These are phyloP conservation scores for Bryoglossum gracile DNA, from an alignment of 495 filamentous ascomycete genomes.

Conservation along the genomic window DNA sequence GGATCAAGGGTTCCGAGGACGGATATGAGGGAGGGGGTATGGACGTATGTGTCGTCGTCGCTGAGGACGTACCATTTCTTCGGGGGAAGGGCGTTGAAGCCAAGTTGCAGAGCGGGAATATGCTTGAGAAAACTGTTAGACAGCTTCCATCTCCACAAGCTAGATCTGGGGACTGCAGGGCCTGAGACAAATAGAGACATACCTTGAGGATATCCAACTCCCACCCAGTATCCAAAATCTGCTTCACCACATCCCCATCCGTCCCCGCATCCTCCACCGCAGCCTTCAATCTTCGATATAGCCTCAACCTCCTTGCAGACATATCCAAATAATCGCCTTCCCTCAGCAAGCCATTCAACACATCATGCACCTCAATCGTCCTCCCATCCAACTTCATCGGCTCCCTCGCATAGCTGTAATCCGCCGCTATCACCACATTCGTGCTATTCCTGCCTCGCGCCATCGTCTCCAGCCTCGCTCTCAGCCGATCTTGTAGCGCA, in stretches of 20 bases:
- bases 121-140: conserved; percentile 28
- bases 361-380: conserved; percentile 15
- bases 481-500: conserved; percentile 32
- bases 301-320: conserved; percentile 26
- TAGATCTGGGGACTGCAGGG: background rate
- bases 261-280: conserved; percentile 26
- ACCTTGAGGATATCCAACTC: conserved; percentile 45
- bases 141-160: background rate
- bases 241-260: conserved; percentile 32
- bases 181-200: conserved; percentile 1
- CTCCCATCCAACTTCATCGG: background rate
- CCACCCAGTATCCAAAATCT: conserved; percentile 45
- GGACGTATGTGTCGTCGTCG: conserved; percentile 42
- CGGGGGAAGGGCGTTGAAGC: conserved; percentile 32
- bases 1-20: conserved; percentile 36
- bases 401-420: conserved; percentile 22
- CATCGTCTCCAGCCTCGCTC: conserved; percentile 32
- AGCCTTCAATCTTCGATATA: conserved; percentile 28
- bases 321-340: background rate
- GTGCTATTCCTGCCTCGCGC: conserved; percentile 23
- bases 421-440: conserved; percentile 35
- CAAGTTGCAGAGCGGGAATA: conserved; percentile 35
- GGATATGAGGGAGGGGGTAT: conserved; percentile 32
- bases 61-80: conserved; percentile 44
- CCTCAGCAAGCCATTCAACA: background rate